A percentile compares a stretch with the other conserved stretches of the same genome.
Conservation (phyloP, 192 early-diverging fungal genomes). For the Lobosporangium transversale region DNA sequence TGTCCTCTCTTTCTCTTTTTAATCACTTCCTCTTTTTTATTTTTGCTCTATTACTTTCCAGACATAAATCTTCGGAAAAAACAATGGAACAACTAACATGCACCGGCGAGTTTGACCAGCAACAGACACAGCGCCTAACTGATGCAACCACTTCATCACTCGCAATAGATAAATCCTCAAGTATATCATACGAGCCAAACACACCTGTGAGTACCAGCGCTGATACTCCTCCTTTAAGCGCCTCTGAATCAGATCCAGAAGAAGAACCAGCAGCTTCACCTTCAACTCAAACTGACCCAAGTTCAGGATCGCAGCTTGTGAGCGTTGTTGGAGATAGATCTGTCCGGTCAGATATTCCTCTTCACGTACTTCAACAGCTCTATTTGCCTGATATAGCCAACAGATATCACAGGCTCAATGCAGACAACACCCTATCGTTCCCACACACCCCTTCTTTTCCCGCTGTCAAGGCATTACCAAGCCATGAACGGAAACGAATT, state of each 20-base stretch:
- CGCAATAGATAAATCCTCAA: neutral
- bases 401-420: slow-evolving; percentile 29
- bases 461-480: slow-evolving; percentile 64
- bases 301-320: slow-evolving; percentile 10
- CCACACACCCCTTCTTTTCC: slow-evolving; percentile 59
- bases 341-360: slow-evolving; percentile 40
- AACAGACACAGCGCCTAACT: too few species aligned
- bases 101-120: neutral
- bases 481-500: slow-evolving; percentile 70
- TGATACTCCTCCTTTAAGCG: neutral
- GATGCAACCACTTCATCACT: too few species aligned
- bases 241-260: slow-evolving; percentile 1
- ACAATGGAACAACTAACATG: neutral
- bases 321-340: slow-evolving; percentile 35
- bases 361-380: slow-evolving; percentile 36
- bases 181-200: neutral
- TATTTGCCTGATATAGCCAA: slow-evolving; percentile 28
- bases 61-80: neutral
- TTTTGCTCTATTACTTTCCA: neutral
- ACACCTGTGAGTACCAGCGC: slow-evolving; percentile 9
- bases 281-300: neutral
- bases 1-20: neutral
- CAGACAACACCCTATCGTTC: slow-evolving; percentile 56
- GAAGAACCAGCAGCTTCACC: neutral
- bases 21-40: neutral